Evolutionary conservation across 2,329 filamentous ascomycete genomes (phyloP), one percentile per base, ranked within the genome.

Genomic region (Eutypella sp.): DNA sequence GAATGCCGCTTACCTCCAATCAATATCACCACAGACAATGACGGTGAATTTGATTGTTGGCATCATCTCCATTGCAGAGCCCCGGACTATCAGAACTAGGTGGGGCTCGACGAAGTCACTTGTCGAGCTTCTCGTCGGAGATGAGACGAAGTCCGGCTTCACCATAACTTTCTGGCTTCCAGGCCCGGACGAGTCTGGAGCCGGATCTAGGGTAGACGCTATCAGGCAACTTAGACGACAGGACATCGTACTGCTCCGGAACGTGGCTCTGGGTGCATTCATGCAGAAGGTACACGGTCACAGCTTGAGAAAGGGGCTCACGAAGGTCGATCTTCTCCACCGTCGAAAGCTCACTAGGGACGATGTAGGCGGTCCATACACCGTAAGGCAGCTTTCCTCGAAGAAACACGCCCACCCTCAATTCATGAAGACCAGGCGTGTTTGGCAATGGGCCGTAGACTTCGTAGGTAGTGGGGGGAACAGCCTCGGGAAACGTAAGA

Each of bases 101-200:
- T 84, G 78, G 69, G 79, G 84, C 22, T 66, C 68, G 10, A 71
- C 73, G 6, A 74, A 84, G 42, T 78, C 86, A 5, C 74, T 95
- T 3, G 70, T 92, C 34, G 89, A 95, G 64, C 65, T 93, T 2
- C 71, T 91, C 1, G 81, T 96, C 1, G 91, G 87, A 5, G 92
- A 97, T 63, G 87, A 96, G 42, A 95, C 90, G 0, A 80, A 76
- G 52, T 80, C 87, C 0, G 87, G 85, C 2, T 95, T 96, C 66
- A 81, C 76, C 23, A 74, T 96, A 45, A 91, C 86, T 3, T 89
- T 95, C 62, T 97, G 92, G 92, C 70, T 95, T 2, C 53, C 52
- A n/a, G n/a, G n/a, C n/a, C n/a, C n/a, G n/a, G n/a, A n/a, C n/a
- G n/a, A n/a, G 55, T 36, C 65, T 70, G 48, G 65, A 57, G 34